Evolutionary conservation across 768 basidiomycete species (phyloP).

Genomic region (Amyloporia xantha): DNA sequence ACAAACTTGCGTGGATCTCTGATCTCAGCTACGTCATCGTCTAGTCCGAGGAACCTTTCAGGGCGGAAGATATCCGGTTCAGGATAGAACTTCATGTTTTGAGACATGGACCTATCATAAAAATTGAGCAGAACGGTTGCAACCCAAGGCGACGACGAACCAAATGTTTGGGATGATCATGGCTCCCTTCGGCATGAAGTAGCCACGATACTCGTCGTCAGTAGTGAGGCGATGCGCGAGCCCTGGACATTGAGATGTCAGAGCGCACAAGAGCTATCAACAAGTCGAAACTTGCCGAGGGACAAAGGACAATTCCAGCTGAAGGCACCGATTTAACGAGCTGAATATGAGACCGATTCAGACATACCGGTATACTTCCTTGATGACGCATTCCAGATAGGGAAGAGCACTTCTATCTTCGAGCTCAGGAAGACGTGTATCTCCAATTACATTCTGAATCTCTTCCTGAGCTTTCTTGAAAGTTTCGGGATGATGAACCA

Average conservation of each 20-base stretch:
- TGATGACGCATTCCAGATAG: conserved; percentile 33
- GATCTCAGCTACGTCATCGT: conserved; percentile 24
- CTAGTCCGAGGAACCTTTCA: not conserved
- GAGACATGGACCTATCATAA: not conserved
- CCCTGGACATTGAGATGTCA: not conserved
- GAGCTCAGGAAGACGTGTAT: conserved; percentile 32
- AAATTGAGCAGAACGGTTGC: not conserved
- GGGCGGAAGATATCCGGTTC: not conserved
- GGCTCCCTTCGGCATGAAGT: conserved; percentile 8
- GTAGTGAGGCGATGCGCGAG: conserved; percentile 1
- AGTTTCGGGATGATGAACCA: conserved; percentile 32
- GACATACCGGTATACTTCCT: conserved; percentile 27
- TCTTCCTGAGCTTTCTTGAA: conserved; percentile 35
- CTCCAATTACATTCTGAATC: conserved; percentile 35
- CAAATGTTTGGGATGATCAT: conserved; percentile 9
- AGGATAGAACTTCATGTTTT: not conserved
- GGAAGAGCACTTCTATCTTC: conserved; percentile 34
- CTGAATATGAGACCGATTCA: no score
- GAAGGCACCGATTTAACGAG: not conserved
- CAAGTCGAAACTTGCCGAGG: conserved; percentile 5
- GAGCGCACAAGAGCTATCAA: not conserved
- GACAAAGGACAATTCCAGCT: conserved; percentile 16
- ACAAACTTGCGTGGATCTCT: no score
- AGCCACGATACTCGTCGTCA: conserved; percentile 9
- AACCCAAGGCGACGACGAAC: not conserved